phyloP scores from a whole-genome alignment of 129 eudicot genomes.

The Dittrichia graveolens region DNA sequence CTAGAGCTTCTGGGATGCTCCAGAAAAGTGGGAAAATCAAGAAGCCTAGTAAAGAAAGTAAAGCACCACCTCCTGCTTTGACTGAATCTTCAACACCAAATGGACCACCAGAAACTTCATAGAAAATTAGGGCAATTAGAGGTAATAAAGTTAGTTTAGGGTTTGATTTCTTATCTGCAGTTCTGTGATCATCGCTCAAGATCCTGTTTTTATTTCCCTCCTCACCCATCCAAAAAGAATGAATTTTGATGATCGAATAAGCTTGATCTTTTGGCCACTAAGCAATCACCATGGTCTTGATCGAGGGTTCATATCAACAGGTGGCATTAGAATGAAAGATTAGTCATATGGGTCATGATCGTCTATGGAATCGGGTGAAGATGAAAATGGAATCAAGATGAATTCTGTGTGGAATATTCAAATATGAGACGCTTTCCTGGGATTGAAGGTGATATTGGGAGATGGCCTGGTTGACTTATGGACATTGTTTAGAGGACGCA shows the following conservation, averaged over 20 bases:
- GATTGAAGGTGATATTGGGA: constrained; percentile 1
- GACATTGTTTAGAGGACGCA: constrained; percentile 9
- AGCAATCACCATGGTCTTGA: constrained; percentile 19
- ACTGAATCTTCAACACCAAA: constrained; percentile 96
- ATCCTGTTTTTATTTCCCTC: constrained; percentile 33
- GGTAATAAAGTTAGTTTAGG: constrained; percentile 70
- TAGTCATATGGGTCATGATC: constrained; percentile 14
- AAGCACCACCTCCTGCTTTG: constrained; percentile 84
- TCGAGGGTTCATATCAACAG: background rate
- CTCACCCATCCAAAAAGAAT: constrained; percentile 38
- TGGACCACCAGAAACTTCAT: constrained; percentile 95
- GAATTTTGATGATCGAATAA: constrained; percentile 12
- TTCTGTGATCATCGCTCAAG: constrained; percentile 33
- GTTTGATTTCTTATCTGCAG: constrained; percentile 38
- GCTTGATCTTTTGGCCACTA: constrained; percentile 11
- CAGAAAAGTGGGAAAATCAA: constrained; percentile 78
- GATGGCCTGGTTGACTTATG: constrained; percentile 27
- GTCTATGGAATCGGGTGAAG: constrained; percentile 1
- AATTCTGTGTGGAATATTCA: background rate
- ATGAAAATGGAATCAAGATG: constrained; percentile 5
- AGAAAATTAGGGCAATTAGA: constrained; percentile 77
- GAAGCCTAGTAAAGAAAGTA: constrained; percentile 77
- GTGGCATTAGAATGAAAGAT: background rate
- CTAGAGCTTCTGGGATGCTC: constrained; percentile 93
- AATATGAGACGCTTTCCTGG: background rate